Conservation (phyloP, 306 rosid species). For the Abrus pulchellus region DNA sequence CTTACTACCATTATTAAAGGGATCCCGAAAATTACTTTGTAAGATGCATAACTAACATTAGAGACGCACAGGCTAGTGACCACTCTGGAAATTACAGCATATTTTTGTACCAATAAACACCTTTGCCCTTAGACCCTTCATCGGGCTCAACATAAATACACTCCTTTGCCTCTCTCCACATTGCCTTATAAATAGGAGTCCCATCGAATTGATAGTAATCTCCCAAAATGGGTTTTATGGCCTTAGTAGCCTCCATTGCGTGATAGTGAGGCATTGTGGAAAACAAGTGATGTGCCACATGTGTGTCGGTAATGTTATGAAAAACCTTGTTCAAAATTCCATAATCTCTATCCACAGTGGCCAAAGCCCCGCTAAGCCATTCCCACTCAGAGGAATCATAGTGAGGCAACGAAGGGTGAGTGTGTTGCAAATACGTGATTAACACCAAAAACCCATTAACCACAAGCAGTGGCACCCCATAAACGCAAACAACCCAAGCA, state of each 20-base stretch:
- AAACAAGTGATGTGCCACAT: slow-evolving; percentile 59
- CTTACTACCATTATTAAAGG: too few relatives aligned
- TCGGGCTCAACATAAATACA: slow-evolving; percentile 79
- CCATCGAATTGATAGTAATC: slow-evolving; percentile 77
- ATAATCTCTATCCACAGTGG: slow-evolving; percentile 48
- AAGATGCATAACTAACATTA: too few relatives aligned
- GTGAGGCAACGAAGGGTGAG: slow-evolving; percentile 49
- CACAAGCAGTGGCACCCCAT: slow-evolving; percentile 45
- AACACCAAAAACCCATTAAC: slow-evolving; percentile 35
- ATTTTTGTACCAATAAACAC: slow-evolving; percentile 80
- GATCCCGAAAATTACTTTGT: too few relatives aligned
- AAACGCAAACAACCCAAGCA: slow-evolving; percentile 69
- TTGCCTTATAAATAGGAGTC: slow-evolving; percentile 71
- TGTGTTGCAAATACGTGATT: slow-evolving; percentile 49
- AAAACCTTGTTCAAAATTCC: slow-evolving; percentile 48
- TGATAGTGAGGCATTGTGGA: slow-evolving; percentile 89
- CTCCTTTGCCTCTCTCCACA: slow-evolving; percentile 84
- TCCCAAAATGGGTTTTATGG: slow-evolving; percentile 73
- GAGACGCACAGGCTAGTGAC: too few relatives aligned
- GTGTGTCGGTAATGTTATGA: slow-evolving; percentile 49
- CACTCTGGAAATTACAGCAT: slow-evolving; percentile 22
- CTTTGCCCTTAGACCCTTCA: slow-evolving; percentile 53
- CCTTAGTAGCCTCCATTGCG: slow-evolving; percentile 89
- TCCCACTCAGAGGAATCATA: slow-evolving; percentile 55
- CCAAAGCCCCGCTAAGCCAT: slow-evolving; percentile 49